Base-by-base conservation (phyloP, 2,329 filamentous ascomycete genomes). In the Fusarium hostae region DNA sequence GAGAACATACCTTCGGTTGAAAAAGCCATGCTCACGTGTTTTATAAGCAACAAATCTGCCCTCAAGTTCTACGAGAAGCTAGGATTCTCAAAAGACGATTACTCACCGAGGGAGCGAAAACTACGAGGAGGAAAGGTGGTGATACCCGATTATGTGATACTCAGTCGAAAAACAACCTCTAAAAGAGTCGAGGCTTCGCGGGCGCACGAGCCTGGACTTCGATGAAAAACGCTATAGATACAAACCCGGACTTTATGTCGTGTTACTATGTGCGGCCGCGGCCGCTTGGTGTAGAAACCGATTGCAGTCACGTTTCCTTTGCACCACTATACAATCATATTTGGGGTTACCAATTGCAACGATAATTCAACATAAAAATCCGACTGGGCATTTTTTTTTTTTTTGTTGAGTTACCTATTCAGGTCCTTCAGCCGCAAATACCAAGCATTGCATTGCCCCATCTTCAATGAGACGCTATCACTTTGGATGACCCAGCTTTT, bases 11-110 rank as follows among this genome's bases (percentile, higher is more conserved):
- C 85, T 4, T 83, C 84, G 1, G 84, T 92, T 48, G 79, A 83
- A 26, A 94, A 94, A 80, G 84, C 89, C 48, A 94, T 94, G 92
- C 82, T 94, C 75, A 94, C 91, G 2, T 92, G 91, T 76, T 94
- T 93, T 76, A 79, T 86, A 56, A 84, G 84, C 67, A 94, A 94
- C 76, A 71, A 80, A 35, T 79, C 80, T 5, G 92, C 87, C 0
- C 80, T 87, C 43, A 76, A 72, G 5, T 91, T 94, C 73, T 94
- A 94, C 79, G 79, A 83, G 50, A 86, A 83, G 66, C 78, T 89
- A 16, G 91, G 91, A 0, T 91, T 88, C 75, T 79, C 70, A 40
- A 83, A 80, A 47, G 89, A 91, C 72, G 84, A 83, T 12, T 86
- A 84, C 52, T 90, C 89, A 18, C 90, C 89, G 1, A 77, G 77